A percentile compares a stretch with the other conserved stretches of the same genome.
These are phyloP conservation scores for Ophiosphaerella korrae DNA, from an alignment of 2,329 filamentous ascomycete species.

Conservation along the genomic window DNA sequence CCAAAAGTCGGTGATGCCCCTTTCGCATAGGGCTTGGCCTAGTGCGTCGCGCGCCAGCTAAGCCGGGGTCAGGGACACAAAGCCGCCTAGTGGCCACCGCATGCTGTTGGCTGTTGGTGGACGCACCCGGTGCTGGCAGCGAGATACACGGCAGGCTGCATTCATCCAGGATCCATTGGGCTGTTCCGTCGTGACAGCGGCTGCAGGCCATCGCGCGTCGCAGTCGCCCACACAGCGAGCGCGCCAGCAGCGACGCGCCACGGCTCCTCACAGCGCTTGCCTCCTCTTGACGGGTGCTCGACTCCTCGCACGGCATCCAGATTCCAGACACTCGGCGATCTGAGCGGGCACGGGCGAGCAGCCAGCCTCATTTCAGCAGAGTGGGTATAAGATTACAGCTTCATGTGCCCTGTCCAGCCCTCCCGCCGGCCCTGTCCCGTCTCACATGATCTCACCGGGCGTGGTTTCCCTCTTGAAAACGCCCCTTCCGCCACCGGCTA, in stretches of 20 bases:
- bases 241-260: too few relatives aligned
- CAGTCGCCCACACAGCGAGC: too few relatives aligned
- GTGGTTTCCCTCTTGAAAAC: constrained; percentile 6
- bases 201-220: too few relatives aligned
- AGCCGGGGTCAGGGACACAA: constrained; percentile 11
- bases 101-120: not conserved
- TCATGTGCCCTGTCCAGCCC: not conserved
- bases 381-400: not conserved
- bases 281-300: not conserved
- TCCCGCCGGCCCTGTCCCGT: too few relatives aligned
- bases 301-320: not conserved
- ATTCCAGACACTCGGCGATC: constrained; percentile 1
- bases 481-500: constrained; percentile 1
- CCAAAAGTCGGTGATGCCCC: constrained; percentile 36
- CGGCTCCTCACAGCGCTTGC: too few relatives aligned
- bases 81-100: not conserved
- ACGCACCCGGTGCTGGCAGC: too few relatives aligned
- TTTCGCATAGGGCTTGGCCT: constrained; percentile 29
- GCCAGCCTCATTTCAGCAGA: constrained; percentile 7
- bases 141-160: too few relatives aligned
- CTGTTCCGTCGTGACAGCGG: too few relatives aligned
- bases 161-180: too few relatives aligned
- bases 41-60: constrained; percentile 29
- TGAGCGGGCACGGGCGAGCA: not conserved
- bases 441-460: not conserved